Evolutionary conservation across 495 filamentous ascomycete genomes (phyloP), one percentile per base, ranked within the genome.

Genomic region (Aspergillus heteromorphus): DNA sequence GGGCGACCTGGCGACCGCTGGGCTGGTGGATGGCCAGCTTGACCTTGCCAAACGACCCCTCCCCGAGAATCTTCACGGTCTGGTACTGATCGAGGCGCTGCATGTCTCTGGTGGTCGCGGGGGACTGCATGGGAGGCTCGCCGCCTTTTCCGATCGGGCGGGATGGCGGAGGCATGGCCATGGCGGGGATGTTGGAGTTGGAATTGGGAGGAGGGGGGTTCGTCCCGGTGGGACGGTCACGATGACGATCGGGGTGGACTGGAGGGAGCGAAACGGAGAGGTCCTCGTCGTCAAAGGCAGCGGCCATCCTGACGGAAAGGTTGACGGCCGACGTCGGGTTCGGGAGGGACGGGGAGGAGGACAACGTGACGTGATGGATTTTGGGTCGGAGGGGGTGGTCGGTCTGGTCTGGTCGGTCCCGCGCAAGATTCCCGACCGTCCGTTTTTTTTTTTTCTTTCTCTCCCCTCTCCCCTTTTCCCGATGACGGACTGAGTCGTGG

Each of bases 1-100:
- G 77, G 48, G 93, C 93, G 27, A 98, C 93, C 73, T 95, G 87
- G 66, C 97, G 91, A 52, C 87, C 87, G 63, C 87, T 96, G 43
- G 89, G 84, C 59, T 88, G 83, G 65, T 98, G 93, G 30, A 90
- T 85, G 2, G 93, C 93, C 57, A 97, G 83, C 77, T 97, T 97
- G 64, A 98, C 93, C 77, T 98, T 98, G 45, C 93, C 93, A 69
- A 98, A 98, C 8, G 89, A 95, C 10, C 93, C 93, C 74, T 98
- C 93, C 23, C 93, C 93, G 5, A 98, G 81, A 2, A 93, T 96
- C 71, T 85, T 88, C 55, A 95, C 76, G 50, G 96, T 86, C 56
- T 86, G 84, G 72, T 97, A 98, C 58, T 91, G 87, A 42, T 92
- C 92, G 56, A 97, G 83, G 51, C 92, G 83, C 72, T 91, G 84